Conservation (phyloP, 495 filamentous ascomycete species). For the Penicillium paradoxum region DNA sequence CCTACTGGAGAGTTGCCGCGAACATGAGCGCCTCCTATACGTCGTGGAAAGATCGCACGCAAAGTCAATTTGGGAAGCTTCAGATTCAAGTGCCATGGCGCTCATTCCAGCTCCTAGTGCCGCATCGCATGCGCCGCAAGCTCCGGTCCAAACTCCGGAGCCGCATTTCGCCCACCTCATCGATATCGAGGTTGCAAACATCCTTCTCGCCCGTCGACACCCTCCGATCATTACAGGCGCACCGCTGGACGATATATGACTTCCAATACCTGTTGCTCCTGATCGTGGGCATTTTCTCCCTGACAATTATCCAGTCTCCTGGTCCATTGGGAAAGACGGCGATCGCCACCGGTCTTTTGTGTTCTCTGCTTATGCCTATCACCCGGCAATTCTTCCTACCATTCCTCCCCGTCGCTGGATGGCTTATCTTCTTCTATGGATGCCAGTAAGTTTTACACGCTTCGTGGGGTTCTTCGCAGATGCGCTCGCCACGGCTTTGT, state of each 20-base stretch:
- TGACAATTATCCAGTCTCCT: conserved; percentile 71
- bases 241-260: conserved; percentile 83
- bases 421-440: conserved; percentile 82
- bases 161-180: conserved; percentile 63
- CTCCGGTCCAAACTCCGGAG: conserved; percentile 70
- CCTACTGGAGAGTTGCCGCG: conserved; percentile 22
- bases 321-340: conserved; percentile 67
- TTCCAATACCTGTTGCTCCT: conserved; percentile 75
- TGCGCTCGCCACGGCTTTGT: conserved; percentile 1
- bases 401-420: conserved; percentile 75
- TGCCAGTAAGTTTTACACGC: conserved; percentile 65
- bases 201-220: conserved; percentile 75
- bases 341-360: conserved; percentile 58
- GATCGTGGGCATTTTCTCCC: conserved; percentile 70
- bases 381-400: conserved; percentile 90
- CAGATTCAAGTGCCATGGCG: conserved; percentile 49
- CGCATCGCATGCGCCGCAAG: conserved; percentile 66
- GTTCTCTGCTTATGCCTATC: conserved; percentile 74
- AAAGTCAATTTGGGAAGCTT: conserved; percentile 45
- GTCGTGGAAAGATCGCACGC: conserved; percentile 49
- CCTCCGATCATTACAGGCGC: conserved; percentile 61
- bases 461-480: conserved; percentile 3
- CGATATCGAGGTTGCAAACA: conserved; percentile 70
- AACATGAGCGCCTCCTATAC: conserved; percentile 41
- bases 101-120: conserved; percentile 50